Conservation (phyloP, 768 basidiomycete genomes). For the Trametes punicea region DNA sequence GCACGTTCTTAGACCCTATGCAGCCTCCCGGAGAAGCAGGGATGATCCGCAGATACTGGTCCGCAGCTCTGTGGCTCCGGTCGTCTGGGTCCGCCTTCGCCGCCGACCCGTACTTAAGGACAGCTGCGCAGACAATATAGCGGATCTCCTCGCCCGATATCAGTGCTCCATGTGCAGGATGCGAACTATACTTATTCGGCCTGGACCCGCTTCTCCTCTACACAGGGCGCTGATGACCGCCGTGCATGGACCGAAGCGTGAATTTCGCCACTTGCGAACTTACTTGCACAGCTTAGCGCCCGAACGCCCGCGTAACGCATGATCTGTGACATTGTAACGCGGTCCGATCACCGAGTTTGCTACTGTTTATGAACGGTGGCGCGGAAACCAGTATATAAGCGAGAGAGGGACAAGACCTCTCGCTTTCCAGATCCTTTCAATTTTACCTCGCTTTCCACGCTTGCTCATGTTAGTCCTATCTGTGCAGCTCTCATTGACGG, state of each 20-base stretch:
- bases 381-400: slow-evolving; percentile 1
- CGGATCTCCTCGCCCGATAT: too few species aligned
- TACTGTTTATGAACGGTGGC: slow-evolving; percentile 11
- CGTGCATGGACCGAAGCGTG: slow-evolving; percentile 6
- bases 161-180: too few species aligned
- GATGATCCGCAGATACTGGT: too few species aligned
- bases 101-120: too few species aligned
- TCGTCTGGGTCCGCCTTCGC: too few species aligned
- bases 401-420: not conserved
- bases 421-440: slow-evolving; percentile 7
- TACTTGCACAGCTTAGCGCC: slow-evolving; percentile 12
- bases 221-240: not conserved
- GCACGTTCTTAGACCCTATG: too few species aligned
- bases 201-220: not conserved
- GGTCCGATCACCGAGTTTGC: slow-evolving; percentile 8
- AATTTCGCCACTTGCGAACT: slow-evolving; percentile 21
- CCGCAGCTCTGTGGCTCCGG: too few species aligned
- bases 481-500: slow-evolving; percentile 15
- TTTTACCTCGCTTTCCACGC: slow-evolving; percentile 5
- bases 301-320: not conserved
- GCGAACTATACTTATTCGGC: too few species aligned
- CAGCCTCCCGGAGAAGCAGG: too few species aligned
- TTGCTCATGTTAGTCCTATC: slow-evolving; percentile 21
- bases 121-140: too few species aligned
- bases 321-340: slow-evolving; percentile 13